A percentile compares a stretch with the other conserved stretches of the same genome.
These are phyloP conservation scores for Diaporthe sp. DNA, from an alignment of 2,329 filamentous ascomycete genomes.

Conservation along the genomic window DNA sequence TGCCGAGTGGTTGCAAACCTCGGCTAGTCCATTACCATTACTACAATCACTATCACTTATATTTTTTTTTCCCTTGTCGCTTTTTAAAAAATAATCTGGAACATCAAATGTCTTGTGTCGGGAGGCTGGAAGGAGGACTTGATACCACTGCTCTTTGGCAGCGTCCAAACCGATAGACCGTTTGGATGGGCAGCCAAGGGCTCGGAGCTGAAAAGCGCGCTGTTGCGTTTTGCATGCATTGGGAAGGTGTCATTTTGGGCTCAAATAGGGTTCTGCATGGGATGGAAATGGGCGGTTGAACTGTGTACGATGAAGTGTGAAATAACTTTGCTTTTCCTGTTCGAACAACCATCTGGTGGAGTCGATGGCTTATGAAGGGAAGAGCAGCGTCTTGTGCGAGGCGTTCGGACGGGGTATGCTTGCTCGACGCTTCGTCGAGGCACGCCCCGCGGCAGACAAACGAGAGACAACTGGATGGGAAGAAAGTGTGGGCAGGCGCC, in stretches of 20 bases:
- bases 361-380: constrained; percentile 21
- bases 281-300: constrained; percentile 36
- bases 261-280: constrained; percentile 40
- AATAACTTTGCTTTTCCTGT: constrained; percentile 31
- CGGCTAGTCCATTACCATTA: neutral
- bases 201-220: constrained; percentile 40
- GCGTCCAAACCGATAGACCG: constrained; percentile 20
- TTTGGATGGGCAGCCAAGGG: constrained; percentile 19
- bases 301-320: constrained; percentile 42
- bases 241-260: constrained; percentile 40
- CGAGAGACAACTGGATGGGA: constrained; percentile 26
- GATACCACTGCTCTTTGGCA: constrained; percentile 38
- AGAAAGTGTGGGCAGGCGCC: constrained; percentile 35
- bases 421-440: neutral
- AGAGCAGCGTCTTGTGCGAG: constrained; percentile 16
- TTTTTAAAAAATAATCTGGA: constrained; percentile 1
- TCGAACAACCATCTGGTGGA: constrained; percentile 25
- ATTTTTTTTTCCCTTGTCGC: constrained; percentile 6
- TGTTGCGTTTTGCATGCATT: constrained; percentile 42
- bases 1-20: neutral
- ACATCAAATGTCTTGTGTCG: constrained; percentile 16
- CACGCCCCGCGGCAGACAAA: constrained; percentile 24
- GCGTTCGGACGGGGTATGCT: neutral
- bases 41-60: constrained; percentile 35
- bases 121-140: constrained; percentile 29